phyloP scores from a whole-genome alignment of 2,329 filamentous ascomycete genomes.

The Fusarium sp. region DNA sequence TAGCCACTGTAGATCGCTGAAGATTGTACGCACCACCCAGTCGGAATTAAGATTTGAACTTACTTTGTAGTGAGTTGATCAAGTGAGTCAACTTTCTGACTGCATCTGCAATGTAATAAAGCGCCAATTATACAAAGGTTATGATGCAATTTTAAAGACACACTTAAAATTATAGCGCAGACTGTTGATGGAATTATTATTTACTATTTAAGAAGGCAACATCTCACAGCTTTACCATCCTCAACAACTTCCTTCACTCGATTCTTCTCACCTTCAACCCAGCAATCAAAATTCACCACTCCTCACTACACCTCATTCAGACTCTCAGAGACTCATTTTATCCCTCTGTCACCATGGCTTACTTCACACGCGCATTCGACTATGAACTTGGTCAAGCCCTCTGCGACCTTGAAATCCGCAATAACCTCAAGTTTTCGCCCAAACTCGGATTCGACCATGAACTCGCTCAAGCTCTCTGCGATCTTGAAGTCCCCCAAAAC shows the following conservation, averaged over 20 bases:
- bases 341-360: background rate
- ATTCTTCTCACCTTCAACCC: too few relatives aligned
- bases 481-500: constrained; percentile 22
- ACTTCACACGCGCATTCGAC: background rate
- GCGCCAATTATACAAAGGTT: background rate
- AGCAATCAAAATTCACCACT: too few relatives aligned
- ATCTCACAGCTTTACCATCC: background rate
- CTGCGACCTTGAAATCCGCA: constrained; percentile 31
- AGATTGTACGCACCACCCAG: background rate
- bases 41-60: background rate
- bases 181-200: too few relatives aligned
- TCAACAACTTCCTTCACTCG: too few relatives aligned
- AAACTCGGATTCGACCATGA: constrained; percentile 1
- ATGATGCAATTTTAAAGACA: background rate
- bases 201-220: background rate
- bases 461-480: constrained; percentile 23
- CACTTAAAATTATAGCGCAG: background rate
- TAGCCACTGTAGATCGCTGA: background rate
- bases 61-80: background rate
- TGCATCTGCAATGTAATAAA: background rate
- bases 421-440: too few relatives aligned
- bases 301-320: background rate
- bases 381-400: constrained; percentile 24
- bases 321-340: background rate
- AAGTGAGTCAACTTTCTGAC: constrained; percentile 1